Evolutionary conservation across 441 rosid genomes (phyloP).

Genomic region (Populus trichocarpa): DNA sequence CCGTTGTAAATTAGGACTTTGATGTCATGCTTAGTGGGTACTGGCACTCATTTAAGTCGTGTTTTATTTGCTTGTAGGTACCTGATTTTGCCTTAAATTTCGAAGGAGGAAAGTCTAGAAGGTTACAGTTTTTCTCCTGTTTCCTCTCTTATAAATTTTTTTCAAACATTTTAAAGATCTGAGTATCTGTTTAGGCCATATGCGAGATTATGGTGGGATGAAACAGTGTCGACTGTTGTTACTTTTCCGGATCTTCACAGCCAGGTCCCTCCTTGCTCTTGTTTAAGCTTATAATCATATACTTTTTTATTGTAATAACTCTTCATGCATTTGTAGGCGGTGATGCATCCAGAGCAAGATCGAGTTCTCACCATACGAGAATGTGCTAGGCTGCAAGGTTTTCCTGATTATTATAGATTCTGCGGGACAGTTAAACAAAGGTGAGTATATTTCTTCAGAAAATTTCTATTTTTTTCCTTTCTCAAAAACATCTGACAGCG

Average conservation of each 20-base stretch:
- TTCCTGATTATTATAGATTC: slow-evolving; percentile 93
- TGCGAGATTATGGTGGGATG: slow-evolving; percentile 98
- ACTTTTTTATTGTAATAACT: not conserved
- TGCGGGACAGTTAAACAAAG: slow-evolving; percentile 67
- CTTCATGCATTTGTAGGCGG: slow-evolving; percentile 39
- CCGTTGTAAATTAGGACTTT: not conserved
- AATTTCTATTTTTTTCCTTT: not conserved
- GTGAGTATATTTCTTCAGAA: slow-evolving; percentile 29
- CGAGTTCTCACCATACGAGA: slow-evolving; percentile 79
- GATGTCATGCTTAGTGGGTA: not conserved
- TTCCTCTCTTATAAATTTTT: slow-evolving; percentile 10
- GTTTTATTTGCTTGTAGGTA: slow-evolving; percentile 37
- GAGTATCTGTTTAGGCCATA: slow-evolving; percentile 53
- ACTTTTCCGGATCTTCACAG: slow-evolving; percentile 59
- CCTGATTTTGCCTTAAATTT: slow-evolving; percentile 63
- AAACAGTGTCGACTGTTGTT: slow-evolving; percentile 77
- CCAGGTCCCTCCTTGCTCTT: slow-evolving; percentile 48
- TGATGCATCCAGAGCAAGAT: slow-evolving; percentile 94
- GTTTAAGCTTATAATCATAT: slow-evolving; percentile 4
- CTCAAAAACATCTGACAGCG: not conserved
- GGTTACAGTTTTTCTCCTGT: slow-evolving; percentile 36
- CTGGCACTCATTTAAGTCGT: not conserved
- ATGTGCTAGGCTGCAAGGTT: slow-evolving; percentile 91
- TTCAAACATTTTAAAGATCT: not conserved
- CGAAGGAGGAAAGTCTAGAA: slow-evolving; percentile 78